Evolutionary conservation across 202 grass and related monocot genomes (phyloP).

Genomic region (Carex arenaria): DNA sequence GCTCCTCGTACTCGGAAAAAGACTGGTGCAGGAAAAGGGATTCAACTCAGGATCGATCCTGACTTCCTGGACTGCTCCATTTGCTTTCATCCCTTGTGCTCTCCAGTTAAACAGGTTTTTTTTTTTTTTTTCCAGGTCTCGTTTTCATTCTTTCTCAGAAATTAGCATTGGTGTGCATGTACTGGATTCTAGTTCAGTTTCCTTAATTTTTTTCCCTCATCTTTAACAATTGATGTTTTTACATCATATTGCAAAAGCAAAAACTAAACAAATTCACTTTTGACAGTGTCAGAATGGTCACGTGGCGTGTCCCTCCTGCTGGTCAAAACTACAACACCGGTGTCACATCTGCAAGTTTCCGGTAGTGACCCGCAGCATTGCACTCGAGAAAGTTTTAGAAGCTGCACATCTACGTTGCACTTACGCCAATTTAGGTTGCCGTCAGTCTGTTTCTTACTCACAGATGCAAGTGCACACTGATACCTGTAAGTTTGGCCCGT

Average conservation of each 20-base stretch:
- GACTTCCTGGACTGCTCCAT: no score
- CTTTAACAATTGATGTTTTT: background rate
- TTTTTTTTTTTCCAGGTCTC: no score
- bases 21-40: no score
- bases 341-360: conserved; percentile 50
- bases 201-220: background rate
- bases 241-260: background rate
- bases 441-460: conserved; percentile 28
- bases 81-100: no score
- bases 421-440: conserved; percentile 51
- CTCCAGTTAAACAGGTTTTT: no score
- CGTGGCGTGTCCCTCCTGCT: conserved; percentile 69
- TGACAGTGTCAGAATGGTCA: conserved; percentile 67
- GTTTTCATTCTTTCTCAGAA: no score
- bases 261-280: conserved; percentile 15
- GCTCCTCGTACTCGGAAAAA: no score
- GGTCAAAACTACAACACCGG: conserved; percentile 52
- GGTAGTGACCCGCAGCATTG: conserved; percentile 33
- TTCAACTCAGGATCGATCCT: no score
- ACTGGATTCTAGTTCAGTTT: background rate
- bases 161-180: background rate
- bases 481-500: conserved; percentile 40
- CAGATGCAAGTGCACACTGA: conserved; percentile 44
- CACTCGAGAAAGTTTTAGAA: conserved; percentile 68
- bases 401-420: conserved; percentile 47